Base-by-base conservation (phyloP, 305 asterid genomes). In the Rubia tinctorum region DNA sequence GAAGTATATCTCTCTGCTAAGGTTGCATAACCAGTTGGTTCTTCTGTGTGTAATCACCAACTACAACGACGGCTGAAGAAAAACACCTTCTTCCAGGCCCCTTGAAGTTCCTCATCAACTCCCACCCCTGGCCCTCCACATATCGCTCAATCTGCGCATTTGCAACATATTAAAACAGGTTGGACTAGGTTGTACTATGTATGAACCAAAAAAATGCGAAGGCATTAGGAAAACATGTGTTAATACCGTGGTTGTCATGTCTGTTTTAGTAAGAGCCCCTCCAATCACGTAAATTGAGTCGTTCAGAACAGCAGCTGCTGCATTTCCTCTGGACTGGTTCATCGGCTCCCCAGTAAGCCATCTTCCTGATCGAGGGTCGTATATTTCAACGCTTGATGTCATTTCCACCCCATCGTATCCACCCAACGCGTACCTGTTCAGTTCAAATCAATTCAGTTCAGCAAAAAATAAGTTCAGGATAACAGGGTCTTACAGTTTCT, bases 111-210 rank as follows among this genome's bases (percentile, higher is more conserved):
- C 2, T 86, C 75, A 80, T 81, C 73, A 71, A 68, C 58, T 83
- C 74, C 97, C 98, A 92, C 13, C 96, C 95, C 79, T 73, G 71
- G 42, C 88, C 96, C 66, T 92, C 96, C 81, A 78, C 82, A 84
- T 86, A 92, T 37, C 81, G 68, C 73, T 92, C 98, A 75, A 90
- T 73, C 98, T 90, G 89, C 64, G 49, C 49, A 44, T 44, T 7
- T 44, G 12, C 0, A 44, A 2, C 1, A 44, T 2, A 3, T 30
- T 30, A 30, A 3, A 30, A 30, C 3, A 30, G 34, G 34, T 30
- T 30, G 34, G 34, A 30, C 47, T 44, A 44, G 5, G 49, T 12
- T 44, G 49, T 7, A 44, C 8, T 7, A 44, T 7, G 13, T 12
- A 44, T 7, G 13, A 44, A 44, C 12, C 49, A 44, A 44, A 44